Evolutionary conservation across 2,329 filamentous ascomycete genomes (phyloP), one percentile per base, ranked within the genome.

Genomic region (Chaetomium strumarium): DNA sequence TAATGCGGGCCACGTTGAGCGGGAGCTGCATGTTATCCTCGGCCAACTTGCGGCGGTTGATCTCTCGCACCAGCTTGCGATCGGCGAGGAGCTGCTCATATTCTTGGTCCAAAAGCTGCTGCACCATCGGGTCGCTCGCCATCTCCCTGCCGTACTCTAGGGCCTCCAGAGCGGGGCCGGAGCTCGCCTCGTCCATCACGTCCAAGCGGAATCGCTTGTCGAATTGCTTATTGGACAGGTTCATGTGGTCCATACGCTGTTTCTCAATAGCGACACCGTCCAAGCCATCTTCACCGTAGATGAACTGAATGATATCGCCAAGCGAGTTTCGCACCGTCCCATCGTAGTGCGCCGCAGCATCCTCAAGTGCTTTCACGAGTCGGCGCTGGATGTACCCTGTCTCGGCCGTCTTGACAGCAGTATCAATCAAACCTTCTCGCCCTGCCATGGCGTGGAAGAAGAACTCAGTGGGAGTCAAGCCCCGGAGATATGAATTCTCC

Each of bases 391-490:
- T 99, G 70, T 99, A 99, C 73, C 93, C 93, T 53, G 95, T 99
- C 72, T 99, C 95, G 17, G 93, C 93, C 60, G 93, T 99, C 80
- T 99, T 99, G 73, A 99, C 95, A 60, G 93, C 93, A 48, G 93
- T 99, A 79, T 99, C 93, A 63, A 99, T 99, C 51, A 99, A 79
- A 95, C 93, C 93, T 74, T 99, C 93, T 76, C 93, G 85, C 90
- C 93, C 93, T 78, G 93, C 93, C 93, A 99, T 99, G 67, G 93
- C 93, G 80, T 99, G 93, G 80, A 99, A 99, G 76, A 96, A 99
- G 74, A 99, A 99, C 63, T 99, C 93, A 1, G 88, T 86, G 0
- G 93, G 93, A 0, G 95, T 99, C 54, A 99, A 75, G 51, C 93
- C 93, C 76, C 93, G 88, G 12, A 99, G 81, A 64, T 99, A 99